These are phyloP conservation scores for Fonsecaea monophora DNA, from an alignment of 2,329 filamentous ascomycete species.

Conservation along the genomic window DNA sequence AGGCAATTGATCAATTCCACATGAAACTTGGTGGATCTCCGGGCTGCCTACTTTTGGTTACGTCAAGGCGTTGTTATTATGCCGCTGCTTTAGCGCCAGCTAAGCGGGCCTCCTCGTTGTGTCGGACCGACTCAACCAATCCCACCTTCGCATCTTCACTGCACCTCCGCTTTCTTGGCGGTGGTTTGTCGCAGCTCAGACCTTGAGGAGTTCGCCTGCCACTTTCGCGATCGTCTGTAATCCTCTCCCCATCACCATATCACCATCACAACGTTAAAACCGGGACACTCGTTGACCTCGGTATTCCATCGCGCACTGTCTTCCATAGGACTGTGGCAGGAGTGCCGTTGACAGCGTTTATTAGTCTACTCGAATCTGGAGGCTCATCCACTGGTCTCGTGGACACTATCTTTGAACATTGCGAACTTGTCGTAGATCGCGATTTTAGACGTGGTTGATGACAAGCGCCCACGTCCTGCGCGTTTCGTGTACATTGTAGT, in stretches of 20 bases:
- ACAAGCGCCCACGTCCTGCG: conserved; percentile 25
- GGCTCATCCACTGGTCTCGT: conserved; percentile 29
- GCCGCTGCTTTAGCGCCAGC: background rate
- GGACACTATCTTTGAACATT: conserved; percentile 18
- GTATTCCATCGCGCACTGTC: conserved; percentile 3
- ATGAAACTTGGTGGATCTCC: background rate
- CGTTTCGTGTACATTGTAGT: conserved; percentile 33
- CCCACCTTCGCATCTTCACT: background rate
- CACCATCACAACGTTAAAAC: background rate
- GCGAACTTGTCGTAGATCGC: conserved; percentile 38
- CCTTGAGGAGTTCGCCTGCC: conserved; percentile 4
- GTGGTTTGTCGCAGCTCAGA: conserved; percentile 2
- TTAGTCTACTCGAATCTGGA: conserved; percentile 26
- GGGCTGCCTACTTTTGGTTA: background rate
- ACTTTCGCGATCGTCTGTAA: background rate
- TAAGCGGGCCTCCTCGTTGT: background rate
- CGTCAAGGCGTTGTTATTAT: background rate
- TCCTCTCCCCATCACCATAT: conserved; percentile 4
- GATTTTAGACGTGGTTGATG: conserved; percentile 36
- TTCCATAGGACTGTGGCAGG: conserved; percentile 10
- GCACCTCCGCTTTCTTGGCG: background rate
- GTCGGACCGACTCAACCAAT: background rate
- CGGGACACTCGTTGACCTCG: background rate
- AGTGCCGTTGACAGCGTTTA: background rate
- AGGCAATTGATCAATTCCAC: background rate